Conservation (phyloP, 2,329 filamentous ascomycete genomes). For the Nemania diffusa region DNA sequence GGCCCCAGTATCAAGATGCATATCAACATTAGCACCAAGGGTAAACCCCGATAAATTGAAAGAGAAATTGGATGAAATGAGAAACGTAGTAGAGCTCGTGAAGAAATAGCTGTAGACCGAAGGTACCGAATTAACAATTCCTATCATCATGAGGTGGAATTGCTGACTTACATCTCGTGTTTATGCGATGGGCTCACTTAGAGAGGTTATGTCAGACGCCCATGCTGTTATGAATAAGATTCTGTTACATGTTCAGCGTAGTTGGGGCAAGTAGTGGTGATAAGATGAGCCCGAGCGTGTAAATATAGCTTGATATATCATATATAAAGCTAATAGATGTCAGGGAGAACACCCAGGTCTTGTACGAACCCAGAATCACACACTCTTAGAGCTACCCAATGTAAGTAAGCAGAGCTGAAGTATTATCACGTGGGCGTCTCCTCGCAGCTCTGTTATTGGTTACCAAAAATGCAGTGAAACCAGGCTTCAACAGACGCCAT, state of each 20-base stretch:
- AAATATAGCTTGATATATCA: no score
- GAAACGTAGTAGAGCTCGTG: background rate
- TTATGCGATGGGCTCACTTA: background rate
- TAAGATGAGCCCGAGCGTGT: no score
- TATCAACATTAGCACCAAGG: background rate
- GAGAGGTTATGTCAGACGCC: background rate
- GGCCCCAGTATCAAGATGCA: background rate
- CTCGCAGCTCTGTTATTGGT: background rate
- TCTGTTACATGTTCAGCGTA: no score
- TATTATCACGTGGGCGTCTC: background rate
- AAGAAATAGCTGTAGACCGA: background rate
- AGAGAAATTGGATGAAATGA: slow-evolving; percentile 1
- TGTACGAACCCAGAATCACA: background rate
- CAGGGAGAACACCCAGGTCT: no score
- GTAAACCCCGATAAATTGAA: slow-evolving; percentile 1
- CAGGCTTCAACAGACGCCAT: background rate
- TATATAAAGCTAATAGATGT: no score
- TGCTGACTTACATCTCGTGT: slow-evolving; percentile 2
- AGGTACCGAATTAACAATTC: background rate
- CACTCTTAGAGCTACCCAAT: background rate
- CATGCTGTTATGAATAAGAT: background rate
- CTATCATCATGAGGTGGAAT: background rate
- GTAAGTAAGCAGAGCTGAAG: background rate
- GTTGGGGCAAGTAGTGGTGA: no score
- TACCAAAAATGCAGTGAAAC: background rate